Base-by-base conservation (phyloP, 805 yeast genomes). In the Candida boidinii region DNA sequence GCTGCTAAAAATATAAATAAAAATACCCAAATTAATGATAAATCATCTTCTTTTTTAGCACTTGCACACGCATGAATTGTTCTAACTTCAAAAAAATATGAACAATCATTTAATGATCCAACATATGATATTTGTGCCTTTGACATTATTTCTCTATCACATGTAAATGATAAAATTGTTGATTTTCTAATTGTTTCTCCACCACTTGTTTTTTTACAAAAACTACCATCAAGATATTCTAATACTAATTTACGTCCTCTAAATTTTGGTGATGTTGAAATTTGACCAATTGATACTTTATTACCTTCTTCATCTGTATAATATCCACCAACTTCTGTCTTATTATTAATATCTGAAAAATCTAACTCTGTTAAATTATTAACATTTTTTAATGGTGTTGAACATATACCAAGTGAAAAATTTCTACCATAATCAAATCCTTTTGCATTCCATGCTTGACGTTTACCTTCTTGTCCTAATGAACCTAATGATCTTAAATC, bases 1-100 rank as follows among this genome's bases (percentile, higher is more conserved):
- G 68, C 70, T 20, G 66, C 58, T 6, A 59, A 40, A 17, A 64
- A 40, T 8, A 79, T 77, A 26, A 74, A 59, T 13, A 73, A 39
- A 42, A 81, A 78, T 30, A 81, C 75, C 63, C 83, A 73, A 33
- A 80, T 66, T 3, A 79, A 75, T 13, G 79, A 77, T 34, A 72
- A 55, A 38, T 80, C 75, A 46, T 78, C 79, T 10, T 68, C 72
- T 44, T 76, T 70, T 32, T 78, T 76, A 8, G 83, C 75, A 1
- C 87, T 79, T 0, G 94, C 84, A 54, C 96, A 86, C 0, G 94
- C 95, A 56, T 79, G 81, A 27, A 83, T 76, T 4, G 94, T 82
- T 42, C 86, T 60, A 21, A 85, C 86, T 49, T 86, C 95, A 53
- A 86, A 86, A 48, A 79, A 72, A 53, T 83, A 86, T 23, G 79